Conservation (phyloP, 2,329 filamentous ascomycete genomes). For the Cercospora canescens region DNA sequence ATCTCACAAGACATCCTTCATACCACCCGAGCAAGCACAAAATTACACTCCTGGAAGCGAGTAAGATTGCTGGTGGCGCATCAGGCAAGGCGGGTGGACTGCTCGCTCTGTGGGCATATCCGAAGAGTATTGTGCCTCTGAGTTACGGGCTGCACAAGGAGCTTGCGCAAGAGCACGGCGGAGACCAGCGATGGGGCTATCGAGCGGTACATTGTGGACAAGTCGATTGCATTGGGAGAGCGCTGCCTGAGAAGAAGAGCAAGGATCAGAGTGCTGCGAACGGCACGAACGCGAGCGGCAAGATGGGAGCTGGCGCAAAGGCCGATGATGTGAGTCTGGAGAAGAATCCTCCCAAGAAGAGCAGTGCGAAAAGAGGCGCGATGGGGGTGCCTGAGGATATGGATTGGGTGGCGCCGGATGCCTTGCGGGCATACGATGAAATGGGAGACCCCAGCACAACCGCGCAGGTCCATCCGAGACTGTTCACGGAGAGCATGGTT, state of each 20-base stretch:
- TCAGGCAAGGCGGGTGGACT: conserved; percentile 94
- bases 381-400: conserved; percentile 72
- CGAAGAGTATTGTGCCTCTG: conserved; percentile 76
- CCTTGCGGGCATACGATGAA: conserved; percentile 70
- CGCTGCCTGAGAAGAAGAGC: conserved; percentile 30
- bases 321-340: conserved; percentile 52
- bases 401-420: conserved; percentile 75
- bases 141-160: conserved; percentile 82
- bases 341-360: conserved; percentile 46
- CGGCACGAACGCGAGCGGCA: conserved; percentile 33
- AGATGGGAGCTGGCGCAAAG: conserved; percentile 20
- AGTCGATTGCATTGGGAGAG: conserved; percentile 53
- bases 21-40: conserved; percentile 74
- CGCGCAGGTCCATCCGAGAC: conserved; percentile 88
- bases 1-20: conserved; percentile 78
- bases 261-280: conserved; percentile 30
- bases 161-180: conserved; percentile 79
- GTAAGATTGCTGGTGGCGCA: conserved; percentile 81
- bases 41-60: conserved; percentile 85
- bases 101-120: conserved; percentile 89
- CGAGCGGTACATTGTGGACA: conserved; percentile 74
- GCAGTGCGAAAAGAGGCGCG: conserved; percentile 54
- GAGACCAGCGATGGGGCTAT: conserved; percentile 82
- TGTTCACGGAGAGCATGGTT: conserved; percentile 85
- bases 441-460: conserved; percentile 83